Evolutionary conservation across 2,329 filamentous ascomycete genomes (phyloP).

Genomic region (Ceratocystis colombiana): DNA sequence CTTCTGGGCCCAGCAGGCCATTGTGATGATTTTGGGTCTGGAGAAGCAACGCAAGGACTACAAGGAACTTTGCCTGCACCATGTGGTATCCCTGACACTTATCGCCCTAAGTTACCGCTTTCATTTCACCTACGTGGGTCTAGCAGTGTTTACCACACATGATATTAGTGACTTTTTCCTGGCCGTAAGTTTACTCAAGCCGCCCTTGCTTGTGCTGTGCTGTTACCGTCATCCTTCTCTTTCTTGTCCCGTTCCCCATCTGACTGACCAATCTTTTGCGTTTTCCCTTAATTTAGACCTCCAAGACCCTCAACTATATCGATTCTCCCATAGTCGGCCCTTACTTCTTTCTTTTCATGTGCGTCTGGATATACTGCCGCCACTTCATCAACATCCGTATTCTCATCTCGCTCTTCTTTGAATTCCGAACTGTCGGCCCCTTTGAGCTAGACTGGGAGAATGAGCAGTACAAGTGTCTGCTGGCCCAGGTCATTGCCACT

Average conservation of each 20-base stretch:
- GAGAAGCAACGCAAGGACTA: slow-evolving; percentile 95
- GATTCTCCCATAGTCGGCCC: slow-evolving; percentile 67
- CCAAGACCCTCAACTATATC: slow-evolving; percentile 85
- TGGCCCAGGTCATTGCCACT: slow-evolving; percentile 59
- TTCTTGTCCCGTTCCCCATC: neutral
- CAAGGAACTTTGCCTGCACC: slow-evolving; percentile 82
- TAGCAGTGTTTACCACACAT: slow-evolving; percentile 89
- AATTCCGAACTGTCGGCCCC: slow-evolving; percentile 64
- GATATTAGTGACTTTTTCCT: slow-evolving; percentile 95
- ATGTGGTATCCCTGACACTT: slow-evolving; percentile 76
- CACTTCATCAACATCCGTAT: slow-evolving; percentile 76
- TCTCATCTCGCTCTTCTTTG: slow-evolving; percentile 62
- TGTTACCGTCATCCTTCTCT: neutral
- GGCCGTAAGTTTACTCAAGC: slow-evolving; percentile 49
- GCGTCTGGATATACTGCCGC: slow-evolving; percentile 78
- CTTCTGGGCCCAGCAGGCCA: slow-evolving; percentile 91
- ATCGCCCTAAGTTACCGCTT: slow-evolving; percentile 86
- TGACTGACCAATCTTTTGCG: slow-evolving; percentile 18
- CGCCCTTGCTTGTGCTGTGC: no score
- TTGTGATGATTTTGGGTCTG: slow-evolving; percentile 74
- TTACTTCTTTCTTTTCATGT: slow-evolving; percentile 76
- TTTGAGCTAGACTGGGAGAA: slow-evolving; percentile 68
- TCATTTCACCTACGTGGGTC: slow-evolving; percentile 91
- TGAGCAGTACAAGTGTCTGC: slow-evolving; percentile 64
- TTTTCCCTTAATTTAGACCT: slow-evolving; percentile 47